Evolutionary conservation across 2,329 filamentous ascomycete species (phyloP).

Genomic region (Ceratocystis diversiconidia): DNA sequence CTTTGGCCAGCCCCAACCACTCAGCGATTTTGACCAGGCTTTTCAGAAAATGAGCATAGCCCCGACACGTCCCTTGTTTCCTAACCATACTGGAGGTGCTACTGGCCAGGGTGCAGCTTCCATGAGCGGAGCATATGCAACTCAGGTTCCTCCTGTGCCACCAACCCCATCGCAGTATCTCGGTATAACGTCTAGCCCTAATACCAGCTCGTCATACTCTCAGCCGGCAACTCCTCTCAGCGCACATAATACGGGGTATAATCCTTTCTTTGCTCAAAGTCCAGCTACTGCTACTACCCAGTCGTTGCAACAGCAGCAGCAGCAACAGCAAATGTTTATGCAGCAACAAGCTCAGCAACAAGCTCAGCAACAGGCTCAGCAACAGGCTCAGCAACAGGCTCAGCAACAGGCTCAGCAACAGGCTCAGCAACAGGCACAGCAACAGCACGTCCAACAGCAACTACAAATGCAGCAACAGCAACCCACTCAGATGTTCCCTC

Average conservation of each 20-base stretch:
- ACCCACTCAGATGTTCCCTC: conserved; percentile 6
- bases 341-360: conserved; percentile 33
- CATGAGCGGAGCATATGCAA: conserved; percentile 18
- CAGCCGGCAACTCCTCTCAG: conserved; percentile 12
- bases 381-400: background rate
- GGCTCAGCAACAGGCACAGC: background rate
- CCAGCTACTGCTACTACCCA: background rate
- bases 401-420: conserved; percentile 22
- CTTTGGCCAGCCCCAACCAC: conserved; percentile 42
- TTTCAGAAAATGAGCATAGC: conserved; percentile 34
- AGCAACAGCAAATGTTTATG: conserved; percentile 23
- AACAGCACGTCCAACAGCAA: conserved; percentile 10
- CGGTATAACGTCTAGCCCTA: conserved; percentile 23
- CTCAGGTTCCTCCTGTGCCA: conserved; percentile 53
- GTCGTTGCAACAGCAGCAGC: background rate
- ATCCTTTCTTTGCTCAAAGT: conserved; percentile 13
- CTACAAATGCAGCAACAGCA: conserved; percentile 13
- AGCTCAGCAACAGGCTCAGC: conserved; percentile 22
- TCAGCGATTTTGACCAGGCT: conserved; percentile 43
- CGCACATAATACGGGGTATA: conserved; percentile 16
- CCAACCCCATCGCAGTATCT: conserved; percentile 39
- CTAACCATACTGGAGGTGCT: conserved; percentile 57
- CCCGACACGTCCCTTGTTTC: conserved; percentile 48
- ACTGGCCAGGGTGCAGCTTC: conserved; percentile 27
- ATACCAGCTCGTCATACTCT: conserved; percentile 17